Evolutionary conservation across 2,329 filamentous ascomycete species (phyloP).

Genomic region (Mariannaea elegans): DNA sequence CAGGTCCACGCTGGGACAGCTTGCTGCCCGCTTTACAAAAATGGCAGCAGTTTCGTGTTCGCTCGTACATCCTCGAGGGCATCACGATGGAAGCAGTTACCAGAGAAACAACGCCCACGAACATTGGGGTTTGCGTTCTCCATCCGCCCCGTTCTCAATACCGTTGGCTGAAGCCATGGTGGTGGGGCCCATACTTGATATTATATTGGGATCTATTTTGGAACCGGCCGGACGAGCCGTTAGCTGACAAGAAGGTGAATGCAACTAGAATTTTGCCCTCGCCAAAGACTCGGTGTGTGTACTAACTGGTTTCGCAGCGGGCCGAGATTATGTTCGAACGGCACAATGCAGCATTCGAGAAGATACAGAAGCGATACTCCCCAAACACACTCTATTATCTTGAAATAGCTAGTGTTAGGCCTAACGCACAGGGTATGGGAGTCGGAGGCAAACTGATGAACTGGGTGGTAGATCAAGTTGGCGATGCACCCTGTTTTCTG

Average conservation of each 20-base stretch:
- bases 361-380: not conserved
- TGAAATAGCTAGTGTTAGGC: slow-evolving; percentile 7
- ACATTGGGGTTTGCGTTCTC: slow-evolving; percentile 3
- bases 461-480: slow-evolving; percentile 5
- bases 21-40: slow-evolving; percentile 9
- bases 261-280: not conserved
- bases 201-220: slow-evolving; percentile 9
- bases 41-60: slow-evolving; percentile 22
- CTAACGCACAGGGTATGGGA: slow-evolving; percentile 13
- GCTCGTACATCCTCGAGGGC: slow-evolving; percentile 4
- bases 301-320: not conserved
- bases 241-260: slow-evolving; percentile 1
- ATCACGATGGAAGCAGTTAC: slow-evolving; percentile 16
- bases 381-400: slow-evolving; percentile 7
- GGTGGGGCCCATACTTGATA: slow-evolving; percentile 16
- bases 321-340: not conserved
- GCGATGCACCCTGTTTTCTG: slow-evolving; percentile 7
- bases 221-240: slow-evolving; percentile 10
- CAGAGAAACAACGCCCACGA: not conserved
- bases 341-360: not conserved
- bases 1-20: slow-evolving; percentile 16
- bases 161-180: slow-evolving; percentile 16
- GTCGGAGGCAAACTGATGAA: slow-evolving; percentile 6
- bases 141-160: slow-evolving; percentile 4
- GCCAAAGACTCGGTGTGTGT: no score